Base-by-base conservation (phyloP, 768 basidiomycete genomes). In the Amanita jacksonii region DNA sequence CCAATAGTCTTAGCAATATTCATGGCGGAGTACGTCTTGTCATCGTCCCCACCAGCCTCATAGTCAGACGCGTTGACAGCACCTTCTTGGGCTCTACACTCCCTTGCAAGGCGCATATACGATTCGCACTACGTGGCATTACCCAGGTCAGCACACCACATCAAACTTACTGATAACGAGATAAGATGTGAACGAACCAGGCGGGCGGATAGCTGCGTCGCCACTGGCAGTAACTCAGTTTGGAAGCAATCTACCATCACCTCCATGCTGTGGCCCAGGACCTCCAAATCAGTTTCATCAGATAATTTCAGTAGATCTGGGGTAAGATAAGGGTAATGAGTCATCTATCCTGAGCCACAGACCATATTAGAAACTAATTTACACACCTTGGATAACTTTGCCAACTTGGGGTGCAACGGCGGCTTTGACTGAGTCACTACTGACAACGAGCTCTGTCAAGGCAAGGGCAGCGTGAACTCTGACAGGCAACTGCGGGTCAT, bases 231-330 rank as follows among this genome's bases (percentile, higher is more conserved):
- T 4, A 94, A 67, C 66, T 92, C 85, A 3, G 76, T 76, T 55
- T 85, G 80, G 74, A 87, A 94, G 32, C 76, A 74, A 51, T 88
- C 79, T 12, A 92, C 90, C 76, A 93, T 81, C 19, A 77, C 75
- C 54, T 89, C 85, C 81, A 90, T 88, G 54, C 82, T 76, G 49
- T 67, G 70, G 55, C 87, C 89, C 44, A 92, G 69, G 38, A 87
- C 73, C 57, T 93, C 89, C 34, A 94, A 65, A 58, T 93, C 90
- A 35, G 87, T 89, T 62, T 92, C 86, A 57, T 91, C 85, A n/a
- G 85, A 79, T 34, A 94, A 70, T 59, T 87, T 88, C 53, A 92
- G 73, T n/a, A 92, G 67, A 57, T 85, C 87, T 87, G 49, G 24
- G 16, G 52, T 28, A 30, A 28, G 2, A 13, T 6, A 28, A 28